Conservation (phyloP, 768 basidiomycete genomes). For the Xanthoconium stramineum region DNA sequence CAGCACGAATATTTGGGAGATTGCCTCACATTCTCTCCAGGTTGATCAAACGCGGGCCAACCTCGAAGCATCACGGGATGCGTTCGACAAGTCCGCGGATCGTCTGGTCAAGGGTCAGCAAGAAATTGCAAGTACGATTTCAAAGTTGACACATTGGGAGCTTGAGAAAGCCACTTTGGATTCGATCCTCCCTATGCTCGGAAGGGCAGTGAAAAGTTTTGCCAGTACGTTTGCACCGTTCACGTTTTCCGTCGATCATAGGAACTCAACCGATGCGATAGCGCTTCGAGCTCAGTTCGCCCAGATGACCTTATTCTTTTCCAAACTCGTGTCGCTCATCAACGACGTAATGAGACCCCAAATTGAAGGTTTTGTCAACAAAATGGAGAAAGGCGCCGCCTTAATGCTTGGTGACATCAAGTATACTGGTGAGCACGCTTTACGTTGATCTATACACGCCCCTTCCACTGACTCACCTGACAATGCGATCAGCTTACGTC, state of each 20-base stretch:
- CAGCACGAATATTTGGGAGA: too few species aligned
- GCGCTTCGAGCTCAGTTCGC: constrained; percentile 18
- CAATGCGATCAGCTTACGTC: background rate
- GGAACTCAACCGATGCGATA: background rate
- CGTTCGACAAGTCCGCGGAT: too few species aligned
- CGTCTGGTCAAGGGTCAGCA: too few species aligned
- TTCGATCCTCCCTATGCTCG: background rate
- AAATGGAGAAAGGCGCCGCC: constrained; percentile 7
- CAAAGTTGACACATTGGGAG: too few species aligned
- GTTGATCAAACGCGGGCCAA: too few species aligned
- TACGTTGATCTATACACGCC: too few species aligned
- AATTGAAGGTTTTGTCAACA: constrained; percentile 2
- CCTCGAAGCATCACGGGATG: too few species aligned
- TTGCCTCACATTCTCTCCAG: too few species aligned
- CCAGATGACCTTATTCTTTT: constrained; percentile 15
- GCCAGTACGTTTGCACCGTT: background rate
- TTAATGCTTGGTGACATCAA: constrained; percentile 16
- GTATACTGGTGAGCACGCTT: constrained; percentile 1
- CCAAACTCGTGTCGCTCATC: constrained; percentile 14
- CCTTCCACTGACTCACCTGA: background rate
- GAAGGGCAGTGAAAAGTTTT: constrained; percentile 15
- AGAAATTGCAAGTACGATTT: too few species aligned
- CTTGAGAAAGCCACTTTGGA: too few species aligned
- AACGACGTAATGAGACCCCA: constrained; percentile 15
- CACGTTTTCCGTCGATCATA: background rate